Base-by-base conservation (phyloP, 192 early-diverging fungal species). In the Coemansia sp. region DNA sequence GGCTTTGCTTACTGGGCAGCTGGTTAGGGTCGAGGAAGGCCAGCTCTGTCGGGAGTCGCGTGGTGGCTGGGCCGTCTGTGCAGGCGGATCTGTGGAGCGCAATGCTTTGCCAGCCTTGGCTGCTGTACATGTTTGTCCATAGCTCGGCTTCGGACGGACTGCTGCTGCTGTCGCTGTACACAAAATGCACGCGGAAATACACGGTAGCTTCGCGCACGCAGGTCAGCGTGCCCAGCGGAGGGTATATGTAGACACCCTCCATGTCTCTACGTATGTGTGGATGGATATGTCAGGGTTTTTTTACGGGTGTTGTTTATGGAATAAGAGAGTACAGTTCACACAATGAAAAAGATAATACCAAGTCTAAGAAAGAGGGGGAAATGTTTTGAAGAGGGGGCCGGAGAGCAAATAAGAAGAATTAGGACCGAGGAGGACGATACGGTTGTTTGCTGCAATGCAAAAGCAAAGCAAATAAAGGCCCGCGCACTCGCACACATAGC, bases 171-270 rank as follows among this genome's bases (percentile, higher is more conserved):
- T 26, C 6, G 59, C 39, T 13, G 29, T 38, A 14, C 9, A 55
- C 55, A 59, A 74, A 58, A 20, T 67, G 58, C 5, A 62, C 64
- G 27, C 64, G 64, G 27, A 74, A 67, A 1, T 28, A 6, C 15
- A 74, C 54, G 8, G 29, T 19, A 37, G 58, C 29, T 46, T 49
- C 36, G 22, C 41, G 46, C 20, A 74, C 59, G 27, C 41, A 28
- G 10, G 71, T 74, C 47, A 67, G 28, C 6, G 27, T 33, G 54
- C 64, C 64, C 22, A 74, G 51, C 9, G 64, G 71, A 17, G 64
- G 64, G 32, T 63, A 47, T n/a, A 74, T 52, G 36, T 58, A 46
- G 8, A 51, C 37, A 5, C 41, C 32, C 3, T 22, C n/a, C n/a
- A n/a, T n/a, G n/a, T n/a, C n/a, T n/a, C n/a, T n/a, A n/a, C n/a